Evolutionary conservation across 169 alveolate species (phyloP).

Genomic region (Eimeria brunetti): DNA sequence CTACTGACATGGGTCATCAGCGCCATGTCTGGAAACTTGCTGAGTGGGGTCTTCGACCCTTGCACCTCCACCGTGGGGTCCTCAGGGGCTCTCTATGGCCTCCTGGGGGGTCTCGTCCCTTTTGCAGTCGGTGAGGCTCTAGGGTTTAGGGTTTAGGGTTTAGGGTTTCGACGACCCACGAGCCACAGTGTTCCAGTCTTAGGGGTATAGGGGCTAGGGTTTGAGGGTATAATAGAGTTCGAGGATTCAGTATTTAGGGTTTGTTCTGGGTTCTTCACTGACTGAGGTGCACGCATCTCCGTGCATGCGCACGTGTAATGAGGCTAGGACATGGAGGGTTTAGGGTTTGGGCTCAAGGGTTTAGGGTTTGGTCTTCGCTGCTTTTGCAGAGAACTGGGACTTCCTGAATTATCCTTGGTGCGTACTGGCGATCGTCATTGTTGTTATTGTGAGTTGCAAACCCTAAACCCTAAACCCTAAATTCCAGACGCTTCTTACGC

Average conservation of each 20-base stretch:
- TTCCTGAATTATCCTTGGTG: slow-evolving; percentile 22
- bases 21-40: slow-evolving; percentile 90
- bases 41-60: slow-evolving; percentile 91
- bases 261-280: neutral
- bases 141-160: slow-evolving; percentile 39
- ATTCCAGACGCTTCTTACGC: neutral
- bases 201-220: neutral
- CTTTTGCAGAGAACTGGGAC: slow-evolving; percentile 46
- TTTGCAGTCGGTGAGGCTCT: slow-evolving; percentile 86
- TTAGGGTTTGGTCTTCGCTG: neutral
- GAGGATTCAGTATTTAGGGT: too few relatives aligned
- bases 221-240: too few relatives aligned
- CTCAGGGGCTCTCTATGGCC: slow-evolving; percentile 93
- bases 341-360: neutral
- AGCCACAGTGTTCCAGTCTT: neutral
- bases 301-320: too few relatives aligned
- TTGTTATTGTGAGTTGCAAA: slow-evolving; percentile 23
- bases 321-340: too few relatives aligned
- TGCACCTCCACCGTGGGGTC: slow-evolving; percentile 93
- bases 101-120: slow-evolving; percentile 92
- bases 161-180: neutral
- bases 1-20: slow-evolving; percentile 86
- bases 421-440: slow-evolving; percentile 30
- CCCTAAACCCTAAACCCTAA: slow-evolving; percentile 18
- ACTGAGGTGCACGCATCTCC: neutral